Percentiles rank a stretch among this genome's conserved stretches.
Evolutionary conservation across 1,284 basidiomycete species (phyloP).

Genomic region (Vanrija sp.): DNA sequence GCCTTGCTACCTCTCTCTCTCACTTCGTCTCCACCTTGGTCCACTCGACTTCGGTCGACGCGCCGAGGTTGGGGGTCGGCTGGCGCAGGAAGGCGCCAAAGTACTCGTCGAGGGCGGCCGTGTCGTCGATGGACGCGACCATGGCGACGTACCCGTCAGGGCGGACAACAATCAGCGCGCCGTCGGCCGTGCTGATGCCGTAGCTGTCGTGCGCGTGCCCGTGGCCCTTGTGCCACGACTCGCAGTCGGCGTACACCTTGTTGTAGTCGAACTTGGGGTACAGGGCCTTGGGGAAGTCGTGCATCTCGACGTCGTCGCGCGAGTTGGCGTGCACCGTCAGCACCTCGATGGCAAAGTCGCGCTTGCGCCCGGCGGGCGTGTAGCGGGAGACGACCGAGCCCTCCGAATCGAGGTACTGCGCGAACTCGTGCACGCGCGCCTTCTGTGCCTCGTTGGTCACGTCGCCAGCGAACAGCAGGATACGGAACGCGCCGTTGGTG

Average conservation of each 20-base stretch:
- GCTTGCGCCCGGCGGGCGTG: slow-evolving; percentile 7
- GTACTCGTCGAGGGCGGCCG: slow-evolving; percentile 10
- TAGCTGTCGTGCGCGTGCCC: slow-evolving; percentile 20
- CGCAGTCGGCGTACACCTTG: slow-evolving; percentile 18
- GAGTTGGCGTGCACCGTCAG: slow-evolving; percentile 26
- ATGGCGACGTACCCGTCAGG: slow-evolving; percentile 33
- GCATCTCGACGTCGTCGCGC: slow-evolving; percentile 20
- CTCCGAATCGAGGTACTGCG: slow-evolving; percentile 14
- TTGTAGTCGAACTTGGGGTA: slow-evolving; percentile 9
- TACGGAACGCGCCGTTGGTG: slow-evolving; percentile 28
- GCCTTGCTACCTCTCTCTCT: too few species aligned
- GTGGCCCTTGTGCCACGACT: slow-evolving; percentile 16
- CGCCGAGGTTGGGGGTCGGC: slow-evolving; percentile 10
- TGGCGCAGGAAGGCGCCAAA: slow-evolving; percentile 9
- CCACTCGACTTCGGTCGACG: slow-evolving; percentile 13
- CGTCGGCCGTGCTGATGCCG: slow-evolving; percentile 26
- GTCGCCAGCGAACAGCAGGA: slow-evolving; percentile 31
- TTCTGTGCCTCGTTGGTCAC: slow-evolving; percentile 17
- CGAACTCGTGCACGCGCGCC: slow-evolving; percentile 15
- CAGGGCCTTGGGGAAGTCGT: slow-evolving; percentile 12
- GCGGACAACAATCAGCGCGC: slow-evolving; percentile 30
- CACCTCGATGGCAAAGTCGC: slow-evolving; percentile 17
- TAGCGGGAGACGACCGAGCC: slow-evolving; percentile 12
- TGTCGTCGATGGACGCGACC: slow-evolving; percentile 23
- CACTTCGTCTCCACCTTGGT: neutral